Percentiles rank a stretch among this genome's conserved stretches.
phyloP scores from a whole-genome alignment of 192 early-diverging fungal genomes.

The Backusella westeae region DNA sequence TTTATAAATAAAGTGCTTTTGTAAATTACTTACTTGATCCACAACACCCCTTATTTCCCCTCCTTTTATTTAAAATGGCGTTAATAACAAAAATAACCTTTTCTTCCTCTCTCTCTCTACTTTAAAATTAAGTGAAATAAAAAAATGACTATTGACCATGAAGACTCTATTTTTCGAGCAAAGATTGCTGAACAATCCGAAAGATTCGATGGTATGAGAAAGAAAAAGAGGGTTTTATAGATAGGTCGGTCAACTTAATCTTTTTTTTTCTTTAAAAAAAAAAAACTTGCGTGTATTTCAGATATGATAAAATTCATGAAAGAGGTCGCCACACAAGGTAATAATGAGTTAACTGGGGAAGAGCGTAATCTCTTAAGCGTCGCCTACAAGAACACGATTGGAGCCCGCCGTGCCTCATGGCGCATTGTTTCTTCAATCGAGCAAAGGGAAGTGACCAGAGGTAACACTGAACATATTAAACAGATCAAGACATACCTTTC shows the following conservation, averaged over 20 bases:
- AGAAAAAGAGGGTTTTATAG: neutral
- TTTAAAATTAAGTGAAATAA: neutral
- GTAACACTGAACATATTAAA: constrained; percentile 82
- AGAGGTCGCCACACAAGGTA: constrained; percentile 45
- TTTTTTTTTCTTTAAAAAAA: neutral
- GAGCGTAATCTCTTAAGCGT: constrained; percentile 76
- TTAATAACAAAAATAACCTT: neutral
- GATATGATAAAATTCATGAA: constrained; percentile 18
- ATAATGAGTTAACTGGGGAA: constrained; percentile 62
- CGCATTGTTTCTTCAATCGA: constrained; percentile 98
- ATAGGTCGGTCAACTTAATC: neutral
- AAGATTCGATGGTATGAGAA: constrained; percentile 87
- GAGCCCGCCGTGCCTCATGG: constrained; percentile 98
- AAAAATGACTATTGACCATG: neutral
- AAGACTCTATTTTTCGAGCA: constrained; percentile 43
- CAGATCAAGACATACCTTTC: constrained; percentile 87
- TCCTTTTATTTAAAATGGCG: neutral
- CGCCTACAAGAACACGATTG: constrained; percentile 93
- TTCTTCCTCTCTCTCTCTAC: neutral
- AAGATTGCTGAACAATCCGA: constrained; percentile 99
- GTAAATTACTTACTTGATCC: neutral
- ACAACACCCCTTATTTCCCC: neutral
- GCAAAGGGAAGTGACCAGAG: constrained; percentile 95
- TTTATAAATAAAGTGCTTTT: neutral
- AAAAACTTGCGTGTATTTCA: neutral